Evolutionary conservation across 1,284 basidiomycete genomes (phyloP), one percentile per base, ranked within the genome.

Genomic region (Fomitopsis palustris): DNA sequence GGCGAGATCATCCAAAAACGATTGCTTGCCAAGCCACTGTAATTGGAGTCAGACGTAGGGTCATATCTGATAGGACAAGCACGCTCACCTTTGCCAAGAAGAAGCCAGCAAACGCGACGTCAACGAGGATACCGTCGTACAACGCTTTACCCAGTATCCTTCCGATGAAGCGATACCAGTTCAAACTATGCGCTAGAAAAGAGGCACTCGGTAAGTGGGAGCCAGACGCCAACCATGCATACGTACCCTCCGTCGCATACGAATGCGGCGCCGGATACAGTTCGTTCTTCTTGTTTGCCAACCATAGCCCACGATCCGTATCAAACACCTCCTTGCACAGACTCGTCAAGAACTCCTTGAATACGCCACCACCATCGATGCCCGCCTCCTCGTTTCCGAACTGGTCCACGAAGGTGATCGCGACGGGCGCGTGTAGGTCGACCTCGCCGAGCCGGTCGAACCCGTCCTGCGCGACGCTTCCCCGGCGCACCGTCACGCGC

Each of bases 341-440:
- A 14, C 88, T 90, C 1, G 95, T 98, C 68, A 99, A 84, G 69
- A 99, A 97, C 74, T 98, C 97, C 72, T 99, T 99, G 79, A 98
- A 98, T 8, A 99, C 86, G 0, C 97, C 96, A 2, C 97, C 96
- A 1, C 96, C 96, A 67, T 99, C 96, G 35, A 96, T 96, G 0
- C 95, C 94, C 31, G 89, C 88, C 69, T 96, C 94, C 65, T 85
- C 84, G 60, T 88, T 78, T 10, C 93, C 95, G 63, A 87, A 96
- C 76, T 95, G 86, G 75, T 98, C 95, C 33, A 97, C 81, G 71
- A 99, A 99, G 10, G 83, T 82, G 68, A 99, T 98, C 69, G 91
- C 83, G 23, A 99, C 81, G 9, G 85, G 84, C 33, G 81, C 81
- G 76, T 95, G 96, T 68, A 98, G 73, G 64, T 90, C 84, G 3